These are phyloP conservation scores for Lipomyces yamadae DNA, from an alignment of 805 yeast genomes.

Conservation along the genomic window DNA sequence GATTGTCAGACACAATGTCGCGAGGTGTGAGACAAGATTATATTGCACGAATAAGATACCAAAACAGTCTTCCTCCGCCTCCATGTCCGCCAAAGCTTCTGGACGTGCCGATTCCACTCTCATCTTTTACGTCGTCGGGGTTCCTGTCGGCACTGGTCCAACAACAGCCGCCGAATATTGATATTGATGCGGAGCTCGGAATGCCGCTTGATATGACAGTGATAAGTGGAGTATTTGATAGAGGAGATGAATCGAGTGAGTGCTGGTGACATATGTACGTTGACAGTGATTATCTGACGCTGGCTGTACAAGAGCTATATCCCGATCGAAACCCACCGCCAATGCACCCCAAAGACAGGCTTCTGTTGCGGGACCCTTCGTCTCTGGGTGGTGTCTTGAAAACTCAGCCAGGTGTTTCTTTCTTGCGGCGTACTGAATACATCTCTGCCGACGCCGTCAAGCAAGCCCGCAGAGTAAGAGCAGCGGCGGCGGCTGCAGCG, in stretches of 20 bases:
- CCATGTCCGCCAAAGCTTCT: slow-evolving; percentile 86
- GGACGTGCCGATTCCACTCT: slow-evolving; percentile 55
- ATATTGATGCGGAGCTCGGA: slow-evolving; percentile 60
- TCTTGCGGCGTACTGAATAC: slow-evolving; percentile 93
- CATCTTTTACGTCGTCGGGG: slow-evolving; percentile 55
- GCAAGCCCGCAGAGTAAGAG: slow-evolving; percentile 33
- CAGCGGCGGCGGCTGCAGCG: slow-evolving; percentile 39
- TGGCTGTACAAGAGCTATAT: slow-evolving; percentile 15
- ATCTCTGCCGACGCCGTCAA: slow-evolving; percentile 65
- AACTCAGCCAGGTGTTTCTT: slow-evolving; percentile 57
- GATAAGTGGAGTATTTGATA: slow-evolving; percentile 70
- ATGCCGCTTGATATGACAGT: slow-evolving; percentile 74
- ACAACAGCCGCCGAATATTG: slow-evolving; percentile 69
- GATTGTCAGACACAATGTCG: slow-evolving; percentile 23
- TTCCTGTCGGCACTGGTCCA: slow-evolving; percentile 75
- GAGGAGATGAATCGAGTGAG: slow-evolving; percentile 53
- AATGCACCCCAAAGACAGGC: slow-evolving; percentile 50
- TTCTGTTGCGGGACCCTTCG: slow-evolving; percentile 78
- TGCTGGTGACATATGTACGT: background rate
- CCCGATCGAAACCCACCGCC: slow-evolving; percentile 31
- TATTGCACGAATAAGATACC: slow-evolving; percentile 76
- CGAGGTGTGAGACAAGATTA: slow-evolving; percentile 47
- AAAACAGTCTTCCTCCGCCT: slow-evolving; percentile 90
- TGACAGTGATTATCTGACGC: background rate
- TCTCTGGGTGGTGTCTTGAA: slow-evolving; percentile 46